A percentile compares a stretch with the other conserved stretches of the same genome.
These are phyloP conservation scores for Emergomyces pasteurianus DNA, from an alignment of 2,329 filamentous ascomycete species.

Conservation along the genomic window DNA sequence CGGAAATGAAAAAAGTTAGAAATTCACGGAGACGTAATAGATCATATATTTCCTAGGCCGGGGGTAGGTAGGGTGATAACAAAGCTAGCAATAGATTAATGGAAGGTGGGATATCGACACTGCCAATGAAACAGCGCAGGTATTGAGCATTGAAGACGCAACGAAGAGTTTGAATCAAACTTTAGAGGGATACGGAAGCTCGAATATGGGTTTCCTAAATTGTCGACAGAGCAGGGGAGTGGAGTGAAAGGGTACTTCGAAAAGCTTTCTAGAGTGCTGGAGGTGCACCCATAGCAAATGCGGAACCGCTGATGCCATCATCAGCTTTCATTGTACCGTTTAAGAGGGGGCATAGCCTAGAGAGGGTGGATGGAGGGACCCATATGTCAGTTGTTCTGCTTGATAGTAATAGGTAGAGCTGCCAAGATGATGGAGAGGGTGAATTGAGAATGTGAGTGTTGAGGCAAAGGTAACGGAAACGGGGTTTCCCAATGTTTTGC, in stretches of 20 bases:
- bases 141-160: not conserved
- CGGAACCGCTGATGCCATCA: conserved; percentile 34
- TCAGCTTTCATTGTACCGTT: conserved; percentile 64
- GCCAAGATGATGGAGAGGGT: not conserved
- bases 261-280: conserved; percentile 14
- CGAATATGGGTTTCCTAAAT: not conserved
- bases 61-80: not conserved
- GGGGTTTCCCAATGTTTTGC: not conserved
- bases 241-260: not conserved
- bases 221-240: not conserved
- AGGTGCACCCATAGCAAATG: conserved; percentile 37
- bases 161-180: not conserved
- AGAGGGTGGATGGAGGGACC: conserved; percentile 10
- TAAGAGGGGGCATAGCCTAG: conserved; percentile 67
- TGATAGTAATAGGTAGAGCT: not conserved
- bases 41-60: not conserved
- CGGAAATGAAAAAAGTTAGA: not conserved
- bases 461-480: not conserved
- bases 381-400: not conserved
- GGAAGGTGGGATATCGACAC: not conserved
- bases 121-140: not conserved
- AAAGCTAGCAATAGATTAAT: not conserved
- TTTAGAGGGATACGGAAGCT: not conserved
- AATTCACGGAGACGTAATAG: not conserved
- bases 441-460: not conserved